Evolutionary conservation across 805 yeast genomes (phyloP).

Genomic region (Candida nitratophila): DNA sequence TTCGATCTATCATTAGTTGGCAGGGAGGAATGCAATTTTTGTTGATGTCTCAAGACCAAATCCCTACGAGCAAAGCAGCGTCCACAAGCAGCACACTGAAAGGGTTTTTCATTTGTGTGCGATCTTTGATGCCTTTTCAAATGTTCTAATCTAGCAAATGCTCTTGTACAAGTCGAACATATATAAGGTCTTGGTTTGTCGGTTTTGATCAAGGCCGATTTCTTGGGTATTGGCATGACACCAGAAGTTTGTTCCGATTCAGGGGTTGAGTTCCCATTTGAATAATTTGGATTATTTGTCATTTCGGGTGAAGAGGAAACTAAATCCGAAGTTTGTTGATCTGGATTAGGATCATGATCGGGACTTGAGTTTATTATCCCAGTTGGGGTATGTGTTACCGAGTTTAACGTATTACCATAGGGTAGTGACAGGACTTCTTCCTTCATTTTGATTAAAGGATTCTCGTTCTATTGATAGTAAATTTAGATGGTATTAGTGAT

Average conservation of each 20-base stretch:
- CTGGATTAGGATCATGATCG: too few species aligned
- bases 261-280: background rate
- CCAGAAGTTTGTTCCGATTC: background rate
- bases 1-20: constrained; percentile 31
- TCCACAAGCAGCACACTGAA: constrained; percentile 93
- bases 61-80: constrained; percentile 91
- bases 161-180: constrained; percentile 86
- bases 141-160: constrained; percentile 93
- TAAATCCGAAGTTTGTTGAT: background rate
- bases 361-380: too few species aligned
- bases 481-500: too few species aligned
- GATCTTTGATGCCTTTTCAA: constrained; percentile 89
- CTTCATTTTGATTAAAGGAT: too few species aligned
- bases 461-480: too few species aligned
- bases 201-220: constrained; percentile 76
- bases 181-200: constrained; percentile 93
- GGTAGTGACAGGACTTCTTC: too few species aligned
- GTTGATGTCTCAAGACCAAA: constrained; percentile 86
- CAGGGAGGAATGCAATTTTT: constrained; percentile 68
- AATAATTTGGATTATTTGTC: background rate
- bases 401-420: too few species aligned
- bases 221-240: constrained; percentile 72
- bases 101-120: constrained; percentile 94
- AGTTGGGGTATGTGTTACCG: too few species aligned
- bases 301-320: background rate